These are phyloP conservation scores for Inga oerstediana DNA, from an alignment of 306 rosid genomes.

Conservation along the genomic window DNA sequence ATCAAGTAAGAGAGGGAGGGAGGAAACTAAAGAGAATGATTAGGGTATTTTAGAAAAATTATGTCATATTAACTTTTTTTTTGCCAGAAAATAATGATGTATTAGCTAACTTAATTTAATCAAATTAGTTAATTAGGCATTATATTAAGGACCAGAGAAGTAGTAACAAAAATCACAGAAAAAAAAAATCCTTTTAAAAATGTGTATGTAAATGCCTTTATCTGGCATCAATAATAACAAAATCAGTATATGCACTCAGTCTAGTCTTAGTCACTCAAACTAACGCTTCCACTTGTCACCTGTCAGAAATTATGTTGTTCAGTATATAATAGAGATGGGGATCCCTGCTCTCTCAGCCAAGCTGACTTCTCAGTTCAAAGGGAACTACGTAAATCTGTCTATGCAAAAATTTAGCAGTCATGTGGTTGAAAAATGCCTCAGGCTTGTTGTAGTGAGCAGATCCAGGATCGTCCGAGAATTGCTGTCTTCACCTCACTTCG, in stretches of 20 bases:
- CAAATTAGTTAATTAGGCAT: too few species aligned
- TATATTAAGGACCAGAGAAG: too few species aligned
- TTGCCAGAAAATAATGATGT: too few species aligned
- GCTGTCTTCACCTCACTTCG: slow-evolving; percentile 49
- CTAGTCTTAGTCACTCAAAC: background rate
- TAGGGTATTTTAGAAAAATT: too few species aligned
- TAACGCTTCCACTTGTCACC: background rate
- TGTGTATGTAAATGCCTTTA: background rate
- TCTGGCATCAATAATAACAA: background rate
- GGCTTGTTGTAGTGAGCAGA: slow-evolving; percentile 48
- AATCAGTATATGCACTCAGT: background rate
- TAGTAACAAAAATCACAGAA: background rate
- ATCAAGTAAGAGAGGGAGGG: too few species aligned
- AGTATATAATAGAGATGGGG: slow-evolving; percentile 57
- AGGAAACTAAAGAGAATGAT: too few species aligned
- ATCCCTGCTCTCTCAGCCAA: slow-evolving; percentile 40
- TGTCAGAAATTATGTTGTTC: slow-evolving; percentile 79
- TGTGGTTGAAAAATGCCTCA: slow-evolving; percentile 73
- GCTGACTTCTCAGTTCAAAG: slow-evolving; percentile 57
- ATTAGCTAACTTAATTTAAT: too few species aligned
- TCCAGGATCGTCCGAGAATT: slow-evolving; percentile 58
- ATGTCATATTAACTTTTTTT: too few species aligned
- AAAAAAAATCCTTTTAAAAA: background rate
- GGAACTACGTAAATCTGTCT: slow-evolving; percentile 54
- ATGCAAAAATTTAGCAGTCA: slow-evolving; percentile 75